These are phyloP conservation scores for Leishmania gerbilli DNA, from an alignment of 208 protist genomes.

Conservation along the genomic window DNA sequence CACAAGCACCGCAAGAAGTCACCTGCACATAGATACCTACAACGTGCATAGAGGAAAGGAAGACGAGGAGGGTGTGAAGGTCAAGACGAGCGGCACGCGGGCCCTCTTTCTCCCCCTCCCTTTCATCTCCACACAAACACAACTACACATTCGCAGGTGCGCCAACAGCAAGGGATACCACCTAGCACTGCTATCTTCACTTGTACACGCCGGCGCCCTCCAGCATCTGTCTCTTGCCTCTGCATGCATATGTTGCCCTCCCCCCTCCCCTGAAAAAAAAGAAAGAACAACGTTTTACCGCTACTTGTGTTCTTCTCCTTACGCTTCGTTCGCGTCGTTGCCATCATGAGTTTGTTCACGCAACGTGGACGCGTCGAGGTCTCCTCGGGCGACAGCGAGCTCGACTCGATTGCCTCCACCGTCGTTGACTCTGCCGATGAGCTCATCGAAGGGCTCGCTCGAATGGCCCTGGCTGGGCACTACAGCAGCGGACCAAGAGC, in stretches of 20 bases:
- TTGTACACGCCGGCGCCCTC: not conserved
- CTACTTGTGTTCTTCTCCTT: not conserved
- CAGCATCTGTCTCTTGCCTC: not conserved
- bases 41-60: not conserved
- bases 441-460: slow-evolving; percentile 35
- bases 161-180: not conserved
- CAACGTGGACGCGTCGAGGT: slow-evolving; percentile 38
- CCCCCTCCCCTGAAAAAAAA: not conserved
- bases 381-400: slow-evolving; percentile 35
- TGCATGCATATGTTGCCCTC: too few relatives aligned
- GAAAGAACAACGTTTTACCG: not conserved
- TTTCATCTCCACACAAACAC: not conserved
- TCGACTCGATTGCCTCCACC: slow-evolving; percentile 32
- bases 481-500: slow-evolving; percentile 21
- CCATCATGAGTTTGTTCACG: slow-evolving; percentile 61
- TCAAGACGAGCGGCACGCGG: not conserved
- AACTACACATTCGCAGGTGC: not conserved
- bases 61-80: not conserved
- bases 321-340: not conserved
- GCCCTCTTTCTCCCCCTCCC: not conserved
- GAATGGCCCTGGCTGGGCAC: slow-evolving; percentile 28
- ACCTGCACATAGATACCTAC: not conserved
- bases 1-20: not conserved
- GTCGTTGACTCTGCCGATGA: slow-evolving; percentile 35
- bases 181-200: not conserved